Percentiles rank a stretch among this genome's conserved stretches.
Conservation (phyloP, 148 eudicot species). For the Vaccinium corymbosum region DNA sequence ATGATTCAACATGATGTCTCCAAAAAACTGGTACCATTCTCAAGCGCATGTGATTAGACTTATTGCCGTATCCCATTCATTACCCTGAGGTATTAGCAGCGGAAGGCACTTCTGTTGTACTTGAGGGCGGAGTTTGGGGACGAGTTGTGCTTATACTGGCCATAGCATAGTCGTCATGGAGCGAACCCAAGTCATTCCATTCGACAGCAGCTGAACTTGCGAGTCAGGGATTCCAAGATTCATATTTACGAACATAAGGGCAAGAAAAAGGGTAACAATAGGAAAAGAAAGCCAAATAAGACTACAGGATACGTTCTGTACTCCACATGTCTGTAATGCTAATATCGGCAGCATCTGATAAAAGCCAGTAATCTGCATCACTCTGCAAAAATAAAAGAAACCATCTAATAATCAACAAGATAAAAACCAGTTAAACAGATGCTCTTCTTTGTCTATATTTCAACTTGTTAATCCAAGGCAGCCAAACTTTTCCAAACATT, state of each 20-base stretch:
- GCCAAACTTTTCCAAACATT: not conserved
- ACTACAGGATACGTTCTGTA: constrained; percentile 71
- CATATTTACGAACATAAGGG: not conserved
- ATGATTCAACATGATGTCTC: constrained; percentile 9
- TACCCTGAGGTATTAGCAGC: constrained; percentile 14
- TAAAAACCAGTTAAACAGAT: not conserved
- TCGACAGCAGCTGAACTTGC: constrained; percentile 50
- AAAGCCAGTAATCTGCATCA: constrained; percentile 91
- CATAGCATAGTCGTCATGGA: constrained; percentile 48
- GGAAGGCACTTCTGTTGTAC: constrained; percentile 30
- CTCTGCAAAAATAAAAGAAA: constrained; percentile 46
- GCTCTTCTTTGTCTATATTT: not conserved
- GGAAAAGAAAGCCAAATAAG: not conserved
- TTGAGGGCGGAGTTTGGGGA: constrained; percentile 57
- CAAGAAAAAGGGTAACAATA: not conserved
- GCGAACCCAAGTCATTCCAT: constrained; percentile 55
- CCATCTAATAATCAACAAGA: not conserved
- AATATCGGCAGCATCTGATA: constrained; percentile 79
- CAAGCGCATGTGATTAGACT: not conserved
- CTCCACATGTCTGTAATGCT: constrained; percentile 94
- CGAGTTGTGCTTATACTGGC: constrained; percentile 39
- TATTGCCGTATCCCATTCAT: not conserved
- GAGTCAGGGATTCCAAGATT: constrained; percentile 38
- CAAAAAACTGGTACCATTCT: not conserved
- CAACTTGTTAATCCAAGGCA: not conserved